These are phyloP conservation scores for Hyparrhenia diplandra DNA, from an alignment of 176 grass and related monocot species.

Conservation along the genomic window DNA sequence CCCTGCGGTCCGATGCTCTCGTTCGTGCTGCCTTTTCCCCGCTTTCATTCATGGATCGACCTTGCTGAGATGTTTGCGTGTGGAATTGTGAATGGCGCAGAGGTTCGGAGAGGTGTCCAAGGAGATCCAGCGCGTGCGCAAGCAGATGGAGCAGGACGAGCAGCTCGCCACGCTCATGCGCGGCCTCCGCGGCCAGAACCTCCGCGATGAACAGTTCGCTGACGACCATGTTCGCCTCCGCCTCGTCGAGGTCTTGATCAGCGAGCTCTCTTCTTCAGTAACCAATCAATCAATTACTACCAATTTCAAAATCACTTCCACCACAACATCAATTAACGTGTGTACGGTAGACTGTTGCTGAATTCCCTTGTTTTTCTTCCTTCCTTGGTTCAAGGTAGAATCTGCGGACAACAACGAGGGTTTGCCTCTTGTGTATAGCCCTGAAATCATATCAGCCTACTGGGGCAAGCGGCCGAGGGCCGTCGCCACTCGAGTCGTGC, in stretches of 20 bases:
- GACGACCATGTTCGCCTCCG: constrained; percentile 62
- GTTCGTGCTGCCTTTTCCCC: neutral
- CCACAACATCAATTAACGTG: neutral
- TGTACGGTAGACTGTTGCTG: neutral
- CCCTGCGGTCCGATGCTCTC: neutral
- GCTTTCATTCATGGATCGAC: no score
- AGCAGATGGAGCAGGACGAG: constrained; percentile 99
- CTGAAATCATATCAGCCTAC: constrained; percentile 77
- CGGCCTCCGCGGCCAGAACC: constrained; percentile 91
- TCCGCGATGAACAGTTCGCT: constrained; percentile 74
- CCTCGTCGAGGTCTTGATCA: constrained; percentile 81
- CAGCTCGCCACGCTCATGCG: constrained; percentile 87
- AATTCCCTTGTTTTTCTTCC: neutral
- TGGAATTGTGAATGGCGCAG: constrained; percentile 22
- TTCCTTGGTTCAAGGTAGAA: constrained; percentile 40
- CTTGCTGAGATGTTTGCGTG: neutral
- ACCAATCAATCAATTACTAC: neutral
- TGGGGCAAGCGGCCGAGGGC: constrained; percentile 78
- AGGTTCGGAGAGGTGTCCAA: constrained; percentile 74
- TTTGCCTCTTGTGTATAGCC: constrained; percentile 78
- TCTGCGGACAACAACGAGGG: constrained; percentile 49
- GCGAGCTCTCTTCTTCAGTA: neutral
- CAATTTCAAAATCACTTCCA: neutral
- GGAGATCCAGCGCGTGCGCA: constrained; percentile 89
- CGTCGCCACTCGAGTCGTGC: constrained; percentile 69